These are phyloP conservation scores for Talaromyces sp. DNA, from an alignment of 2,329 filamentous ascomycete genomes.

Conservation along the genomic window DNA sequence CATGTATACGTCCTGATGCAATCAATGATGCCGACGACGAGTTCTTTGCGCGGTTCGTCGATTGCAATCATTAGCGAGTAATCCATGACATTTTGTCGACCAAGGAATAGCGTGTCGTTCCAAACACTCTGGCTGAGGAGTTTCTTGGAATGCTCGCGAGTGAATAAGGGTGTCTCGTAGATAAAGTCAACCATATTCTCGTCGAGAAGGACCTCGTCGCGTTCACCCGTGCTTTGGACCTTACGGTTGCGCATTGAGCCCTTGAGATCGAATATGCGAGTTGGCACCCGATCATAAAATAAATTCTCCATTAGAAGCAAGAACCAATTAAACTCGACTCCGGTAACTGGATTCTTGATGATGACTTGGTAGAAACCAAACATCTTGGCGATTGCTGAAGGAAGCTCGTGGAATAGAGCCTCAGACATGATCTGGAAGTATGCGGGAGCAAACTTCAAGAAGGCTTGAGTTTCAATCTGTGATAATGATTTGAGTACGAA, in stretches of 20 bases:
- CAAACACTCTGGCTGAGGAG: constrained; percentile 86
- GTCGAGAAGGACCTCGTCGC: constrained; percentile 92
- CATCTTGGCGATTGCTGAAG: constrained; percentile 98
- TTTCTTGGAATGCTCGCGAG: constrained; percentile 93
- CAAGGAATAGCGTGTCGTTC: constrained; percentile 95
- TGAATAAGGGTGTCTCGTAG: constrained; percentile 92
- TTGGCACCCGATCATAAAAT: constrained; percentile 90
- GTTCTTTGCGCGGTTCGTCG: constrained; percentile 81
- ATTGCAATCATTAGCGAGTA: constrained; percentile 98
- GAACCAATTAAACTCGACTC: constrained; percentile 91
- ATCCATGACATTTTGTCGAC: constrained; percentile 97
- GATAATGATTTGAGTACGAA: constrained; percentile 90
- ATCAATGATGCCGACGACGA: constrained; percentile 96
- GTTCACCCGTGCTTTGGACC: constrained; percentile 90
- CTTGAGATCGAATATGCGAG: constrained; percentile 91
- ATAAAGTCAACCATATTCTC: constrained; percentile 99
- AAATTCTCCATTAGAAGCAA: constrained; percentile 95
- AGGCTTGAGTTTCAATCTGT: constrained; percentile 86
- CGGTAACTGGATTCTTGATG: constrained; percentile 90
- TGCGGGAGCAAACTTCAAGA: constrained; percentile 89
- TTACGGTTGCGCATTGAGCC: constrained; percentile 98
- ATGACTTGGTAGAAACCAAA: constrained; percentile 96
- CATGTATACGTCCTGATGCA: constrained; percentile 98
- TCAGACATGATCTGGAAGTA: constrained; percentile 98
- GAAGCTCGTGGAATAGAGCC: constrained; percentile 89